Evolutionary conservation across 176 grass and related monocot species (phyloP), one percentile per base, ranked within the genome.

Genomic region (Cymbopogon citratus): DNA sequence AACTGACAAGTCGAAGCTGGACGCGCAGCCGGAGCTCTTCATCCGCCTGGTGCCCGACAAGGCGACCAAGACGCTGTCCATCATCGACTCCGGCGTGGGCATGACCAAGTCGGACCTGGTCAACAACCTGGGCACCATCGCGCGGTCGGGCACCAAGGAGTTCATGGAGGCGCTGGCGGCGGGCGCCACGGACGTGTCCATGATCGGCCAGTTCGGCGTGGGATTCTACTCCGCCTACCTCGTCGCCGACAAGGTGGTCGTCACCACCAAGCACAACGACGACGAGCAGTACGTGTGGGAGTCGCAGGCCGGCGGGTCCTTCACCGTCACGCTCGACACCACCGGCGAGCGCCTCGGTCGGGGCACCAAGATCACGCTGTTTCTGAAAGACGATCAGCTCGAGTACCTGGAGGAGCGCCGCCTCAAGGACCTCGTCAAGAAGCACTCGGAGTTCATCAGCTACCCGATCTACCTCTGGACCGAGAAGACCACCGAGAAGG

Each of bases 191-290:
- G 91, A 90, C 80, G 89, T 90, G 9, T 86, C 80, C 74, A 94
- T 90, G 88, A 90, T 94, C 35, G 88, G 87, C 15, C 90, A 92
- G 74, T 90, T 93, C 66, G 90, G 90, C 4, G 86, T 92, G 4
- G 90, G 90, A 0, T 92, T 92, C 86, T 92, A 89, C 84, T 89
- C 84, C 1, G 49, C 87, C 15, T 93, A 93, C 74, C 83, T 93
- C 21, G 85, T 94, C 12, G 88, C 91, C 34, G 91, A 94, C 5
- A 88, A 67, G 83, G 88, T 91, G 0, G 51, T 90, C 4, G 91
- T 94, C 23, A 93, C 91, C 43, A 89, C 88, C 52, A 94, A 94
- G 91, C 88, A 94, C 86, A 91, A 94, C 73, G 91, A 90, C 71
- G 91, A 94, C 75, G 85, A 91, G 75, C 91, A 93, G 80, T 93